Percentiles rank a stretch among this genome's conserved stretches.
These are phyloP conservation scores for Straminergon stramineum DNA, from an alignment of 225 moss, liverwort and hornwort species.

Conservation along the genomic window DNA sequence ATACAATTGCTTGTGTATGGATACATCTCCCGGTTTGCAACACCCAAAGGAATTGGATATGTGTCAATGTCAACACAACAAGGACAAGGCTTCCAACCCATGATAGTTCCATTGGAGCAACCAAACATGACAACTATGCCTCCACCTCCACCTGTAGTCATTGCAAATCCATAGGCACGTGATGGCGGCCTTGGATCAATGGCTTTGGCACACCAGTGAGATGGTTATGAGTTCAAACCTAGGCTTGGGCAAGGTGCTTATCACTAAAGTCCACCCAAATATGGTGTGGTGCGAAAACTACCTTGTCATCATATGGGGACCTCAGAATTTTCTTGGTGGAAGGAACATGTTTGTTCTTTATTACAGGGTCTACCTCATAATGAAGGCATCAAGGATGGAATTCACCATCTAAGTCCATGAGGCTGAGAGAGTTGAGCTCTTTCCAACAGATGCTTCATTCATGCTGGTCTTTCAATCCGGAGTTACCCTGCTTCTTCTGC, in stretches of 20 bases:
- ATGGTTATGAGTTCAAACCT: accelerated
- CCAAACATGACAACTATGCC: background rate
- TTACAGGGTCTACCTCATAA: background rate
- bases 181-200: accelerated
- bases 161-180: background rate
- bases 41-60: background rate
- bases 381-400: background rate
- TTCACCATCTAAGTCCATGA: background rate
- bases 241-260: accelerated
- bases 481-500: background rate
- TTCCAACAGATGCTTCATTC: background rate
- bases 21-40: background rate
- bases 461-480: accelerated
- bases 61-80: background rate
- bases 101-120: background rate
- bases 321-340: accelerated
- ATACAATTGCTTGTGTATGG: constrained; percentile 28
- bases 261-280: background rate
- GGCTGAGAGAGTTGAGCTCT: background rate
- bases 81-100: background rate
- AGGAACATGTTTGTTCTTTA: accelerated
- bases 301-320: background rate
- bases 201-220: accelerated
- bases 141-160: background rate
- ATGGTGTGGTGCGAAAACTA: background rate